phyloP scores from a whole-genome alignment of 345 rosid genomes.

The Rubroshorea leprosula region DNA sequence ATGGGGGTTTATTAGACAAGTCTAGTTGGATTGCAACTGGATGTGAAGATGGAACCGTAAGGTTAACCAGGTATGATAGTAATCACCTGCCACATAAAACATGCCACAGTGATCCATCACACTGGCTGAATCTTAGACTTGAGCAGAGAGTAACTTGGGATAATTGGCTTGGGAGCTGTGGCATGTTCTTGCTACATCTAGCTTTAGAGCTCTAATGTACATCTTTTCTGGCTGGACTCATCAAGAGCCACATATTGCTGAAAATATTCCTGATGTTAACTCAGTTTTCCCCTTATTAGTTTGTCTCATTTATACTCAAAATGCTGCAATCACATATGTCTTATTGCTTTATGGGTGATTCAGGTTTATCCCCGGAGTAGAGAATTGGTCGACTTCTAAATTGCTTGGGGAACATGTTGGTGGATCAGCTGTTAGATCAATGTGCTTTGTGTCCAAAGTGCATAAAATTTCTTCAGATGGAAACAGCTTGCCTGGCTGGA shows the following conservation, averaged over 20 bases:
- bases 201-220: background rate
- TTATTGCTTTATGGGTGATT: conserved; percentile 11
- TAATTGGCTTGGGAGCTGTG: background rate
- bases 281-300: background rate
- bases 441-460: conserved; percentile 57
- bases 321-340: background rate
- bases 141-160: background rate
- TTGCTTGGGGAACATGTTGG: conserved; percentile 95
- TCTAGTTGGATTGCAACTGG: conserved; percentile 93
- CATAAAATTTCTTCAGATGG: conserved; percentile 37
- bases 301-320: background rate
- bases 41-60: conserved; percentile 97
- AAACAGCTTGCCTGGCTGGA: conserved; percentile 20
- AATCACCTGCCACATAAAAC: conserved; percentile 12
- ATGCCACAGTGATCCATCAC: conserved; percentile 5
- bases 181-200: too few species aligned
- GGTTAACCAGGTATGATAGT: conserved; percentile 69
- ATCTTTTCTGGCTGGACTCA: background rate
- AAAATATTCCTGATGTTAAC: background rate
- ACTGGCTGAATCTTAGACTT: too few species aligned
- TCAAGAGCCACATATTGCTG: background rate
- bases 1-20: conserved; percentile 24
- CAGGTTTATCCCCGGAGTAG: conserved; percentile 55
- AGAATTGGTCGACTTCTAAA: conserved; percentile 71
- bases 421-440: conserved; percentile 93